phyloP scores from a whole-genome alignment of 106 monocot genomes.

The Hemerocallis citrina region DNA sequence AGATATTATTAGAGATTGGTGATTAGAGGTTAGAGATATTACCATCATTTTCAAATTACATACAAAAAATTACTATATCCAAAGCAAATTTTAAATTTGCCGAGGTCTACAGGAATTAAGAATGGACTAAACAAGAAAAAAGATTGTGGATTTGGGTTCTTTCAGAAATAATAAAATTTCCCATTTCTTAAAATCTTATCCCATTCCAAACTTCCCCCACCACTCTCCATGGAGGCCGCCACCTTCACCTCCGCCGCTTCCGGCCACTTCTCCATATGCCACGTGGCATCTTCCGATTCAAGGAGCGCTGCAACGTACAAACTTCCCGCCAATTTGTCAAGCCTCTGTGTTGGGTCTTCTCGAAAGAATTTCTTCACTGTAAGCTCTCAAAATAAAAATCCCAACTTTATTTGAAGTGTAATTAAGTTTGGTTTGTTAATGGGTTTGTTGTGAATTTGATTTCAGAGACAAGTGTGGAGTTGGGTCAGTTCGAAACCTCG shows the following conservation, averaged over 20 bases:
- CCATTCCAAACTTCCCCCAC: no score
- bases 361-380: slow-evolving; percentile 35
- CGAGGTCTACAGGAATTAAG: no score
- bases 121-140: no score
- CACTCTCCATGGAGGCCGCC: slow-evolving; percentile 42
- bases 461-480: slow-evolving; percentile 43
- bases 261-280: slow-evolving; percentile 21
- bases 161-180: no score
- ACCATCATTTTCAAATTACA: no score
- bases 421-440: not conserved
- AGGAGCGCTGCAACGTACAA: not conserved
- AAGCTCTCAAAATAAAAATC: slow-evolving; percentile 4
- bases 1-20: no score
- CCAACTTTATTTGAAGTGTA: not conserved
- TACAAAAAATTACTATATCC: no score
- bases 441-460: not conserved
- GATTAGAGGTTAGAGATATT: no score
- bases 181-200: no score
- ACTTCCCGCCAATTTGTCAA: slow-evolving; percentile 17
- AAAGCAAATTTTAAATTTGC: no score
- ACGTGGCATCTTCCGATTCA: not conserved
- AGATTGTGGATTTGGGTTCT: no score
- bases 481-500: slow-evolving; percentile 26
- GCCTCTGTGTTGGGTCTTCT: slow-evolving; percentile 22
- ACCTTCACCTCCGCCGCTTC: slow-evolving; percentile 18